phyloP scores from a whole-genome alignment of 805 yeast species.

The Debaryomyces castellii region DNA sequence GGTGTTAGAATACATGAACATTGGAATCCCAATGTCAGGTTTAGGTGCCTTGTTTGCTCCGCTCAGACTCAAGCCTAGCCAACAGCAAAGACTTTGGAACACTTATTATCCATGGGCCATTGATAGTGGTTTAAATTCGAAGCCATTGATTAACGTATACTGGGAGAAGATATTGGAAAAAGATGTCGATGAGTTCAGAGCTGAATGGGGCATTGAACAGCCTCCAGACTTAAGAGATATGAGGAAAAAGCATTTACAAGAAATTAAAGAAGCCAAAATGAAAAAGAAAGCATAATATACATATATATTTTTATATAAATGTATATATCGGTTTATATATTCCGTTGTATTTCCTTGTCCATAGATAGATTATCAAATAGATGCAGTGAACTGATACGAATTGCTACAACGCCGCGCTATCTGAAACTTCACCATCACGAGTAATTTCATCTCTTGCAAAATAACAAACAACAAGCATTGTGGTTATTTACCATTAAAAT shows the following conservation, averaged over 20 bases:
- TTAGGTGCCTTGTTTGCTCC: conserved; percentile 91
- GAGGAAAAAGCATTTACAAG: conserved; percentile 43
- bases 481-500: not conserved
- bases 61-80: conserved; percentile 61
- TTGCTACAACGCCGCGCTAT: not conserved
- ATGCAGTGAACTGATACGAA: no score
- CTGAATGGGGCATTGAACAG: conserved; percentile 66
- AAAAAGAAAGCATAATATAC: not conserved
- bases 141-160: conserved; percentile 80
- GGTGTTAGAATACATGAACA: conserved; percentile 86
- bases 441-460: not conserved
- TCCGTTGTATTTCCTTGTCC: not conserved
- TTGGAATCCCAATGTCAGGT: conserved; percentile 95
- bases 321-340: no score
- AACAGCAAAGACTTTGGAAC: conserved; percentile 60
- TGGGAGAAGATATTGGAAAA: conserved; percentile 84
- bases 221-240: conserved; percentile 75
- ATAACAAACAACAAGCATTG: not conserved
- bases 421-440: not conserved
- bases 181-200: conserved; percentile 71
- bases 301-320: no score
- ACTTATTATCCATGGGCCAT: conserved; percentile 89
- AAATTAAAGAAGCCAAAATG: conserved; percentile 18
- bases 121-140: conserved; percentile 65
- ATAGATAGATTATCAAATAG: no score